Conservation (phyloP, 805 yeast genomes). For the Cyberlindnera americana region DNA sequence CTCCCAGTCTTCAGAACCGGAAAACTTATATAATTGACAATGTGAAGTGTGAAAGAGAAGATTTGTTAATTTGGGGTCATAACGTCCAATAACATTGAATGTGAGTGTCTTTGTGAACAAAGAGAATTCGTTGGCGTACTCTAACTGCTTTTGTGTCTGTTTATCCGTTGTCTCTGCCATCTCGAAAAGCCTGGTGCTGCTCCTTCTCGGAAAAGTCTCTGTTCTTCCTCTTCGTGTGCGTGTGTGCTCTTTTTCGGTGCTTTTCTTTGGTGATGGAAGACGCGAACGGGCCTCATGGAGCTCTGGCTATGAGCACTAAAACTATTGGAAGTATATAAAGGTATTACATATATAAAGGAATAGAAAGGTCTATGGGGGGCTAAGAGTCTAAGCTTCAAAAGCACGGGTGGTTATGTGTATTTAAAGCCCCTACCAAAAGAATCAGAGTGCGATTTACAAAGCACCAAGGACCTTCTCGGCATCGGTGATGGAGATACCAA, state of each 20-base stretch:
- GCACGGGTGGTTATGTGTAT: too few relatives aligned
- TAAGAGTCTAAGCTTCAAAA: too few relatives aligned
- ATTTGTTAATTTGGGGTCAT: slow-evolving; percentile 69
- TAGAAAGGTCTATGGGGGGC: too few relatives aligned
- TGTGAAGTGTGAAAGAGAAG: slow-evolving; percentile 67
- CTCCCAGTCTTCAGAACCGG: slow-evolving; percentile 59
- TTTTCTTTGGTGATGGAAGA: too few relatives aligned
- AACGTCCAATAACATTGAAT: slow-evolving; percentile 72
- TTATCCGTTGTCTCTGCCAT: neutral
- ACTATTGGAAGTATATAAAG: too few relatives aligned
- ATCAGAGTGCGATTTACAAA: slow-evolving; percentile 7
- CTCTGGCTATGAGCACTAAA: too few relatives aligned
- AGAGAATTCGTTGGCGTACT: slow-evolving; percentile 30
- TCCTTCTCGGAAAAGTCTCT: too few relatives aligned
- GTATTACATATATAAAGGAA: too few relatives aligned
- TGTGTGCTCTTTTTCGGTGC: too few relatives aligned
- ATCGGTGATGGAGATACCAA: slow-evolving; percentile 52
- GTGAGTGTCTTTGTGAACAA: slow-evolving; percentile 66
- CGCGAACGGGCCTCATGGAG: too few relatives aligned
- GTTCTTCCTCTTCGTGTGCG: neutral
- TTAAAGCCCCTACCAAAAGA: neutral
- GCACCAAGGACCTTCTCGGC: slow-evolving; percentile 36
- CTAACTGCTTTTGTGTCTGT: slow-evolving; percentile 7
- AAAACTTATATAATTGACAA: slow-evolving; percentile 65
- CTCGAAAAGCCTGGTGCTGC: neutral